Evolutionary conservation across 257 asterid genomes (phyloP), one percentile per base, ranked within the genome.

Genomic region (Solanum medicagineum): DNA sequence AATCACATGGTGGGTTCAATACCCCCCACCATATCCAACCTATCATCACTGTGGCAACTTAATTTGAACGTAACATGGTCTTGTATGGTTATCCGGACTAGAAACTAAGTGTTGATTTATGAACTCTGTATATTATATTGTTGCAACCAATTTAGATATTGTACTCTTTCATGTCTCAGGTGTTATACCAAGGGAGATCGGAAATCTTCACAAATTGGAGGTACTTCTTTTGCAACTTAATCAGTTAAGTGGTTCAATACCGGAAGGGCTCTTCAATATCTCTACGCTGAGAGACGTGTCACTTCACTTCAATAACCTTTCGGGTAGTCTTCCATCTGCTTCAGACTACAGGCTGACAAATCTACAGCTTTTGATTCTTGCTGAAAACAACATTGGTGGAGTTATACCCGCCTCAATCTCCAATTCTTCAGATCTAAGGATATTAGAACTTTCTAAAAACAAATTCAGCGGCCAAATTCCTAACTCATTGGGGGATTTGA

Each of bases 111-210:
- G 14, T 3, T 51, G 14, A 16, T 51, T 51, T 15, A 51, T 51
- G 4, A 36, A 36, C 5, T 36, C 40, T 36, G 3, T 36, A 36
- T 36, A 36, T 36, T 42, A 42, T 42, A 36, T 36, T 36, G 40
- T 36, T 36, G 40, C 40, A 36, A 36, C 3, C 40, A 36, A 36
- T 36, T 0, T 36, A 36, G 40, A 36, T 36, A 36, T 36, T 3
- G 0, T 36, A 4, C 40, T 36, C 59, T 54, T 54, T 10, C 12
- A 24, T 54, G 74, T 73, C 24, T 40, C 89, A 91, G 93, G 93
- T 60, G 84, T 24, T 10, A 13, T 91, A 19, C 93, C 90, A 0
- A 49, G 3, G 59, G 91, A 84, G 86, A 51, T 91, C 57, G 84
- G 89, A 11, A 87, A 87, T 47, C 36, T 87, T 60, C 10, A 45